These are phyloP conservation scores for Thamnidium elegans DNA, from an alignment of 192 early-diverging fungal genomes.

Conservation along the genomic window DNA sequence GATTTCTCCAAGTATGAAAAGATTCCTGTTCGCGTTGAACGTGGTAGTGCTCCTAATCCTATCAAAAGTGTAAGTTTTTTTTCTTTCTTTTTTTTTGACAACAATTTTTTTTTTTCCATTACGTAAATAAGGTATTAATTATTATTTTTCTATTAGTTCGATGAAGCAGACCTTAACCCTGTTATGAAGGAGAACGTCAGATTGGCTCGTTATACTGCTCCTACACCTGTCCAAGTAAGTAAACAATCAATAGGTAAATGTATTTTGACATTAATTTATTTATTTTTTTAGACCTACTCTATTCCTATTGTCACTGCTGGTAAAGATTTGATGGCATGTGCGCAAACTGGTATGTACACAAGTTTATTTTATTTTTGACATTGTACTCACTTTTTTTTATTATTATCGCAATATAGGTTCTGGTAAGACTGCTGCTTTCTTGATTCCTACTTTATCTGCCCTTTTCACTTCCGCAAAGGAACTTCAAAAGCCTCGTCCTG, in stretches of 20 bases:
- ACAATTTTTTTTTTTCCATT: background rate
- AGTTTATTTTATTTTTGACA: constrained; percentile 3
- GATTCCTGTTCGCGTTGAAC: constrained; percentile 67
- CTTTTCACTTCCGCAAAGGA: constrained; percentile 53
- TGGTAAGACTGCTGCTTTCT: constrained; percentile 86
- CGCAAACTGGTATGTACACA: constrained; percentile 63
- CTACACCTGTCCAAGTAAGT: constrained; percentile 79
- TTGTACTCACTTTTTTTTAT: constrained; percentile 36
- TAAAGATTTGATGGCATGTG: constrained; percentile 84
- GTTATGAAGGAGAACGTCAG: constrained; percentile 64
- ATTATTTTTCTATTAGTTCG: constrained; percentile 47
- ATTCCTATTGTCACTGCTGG: constrained; percentile 59
- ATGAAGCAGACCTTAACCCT: constrained; percentile 59
- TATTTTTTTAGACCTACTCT: constrained; percentile 48
- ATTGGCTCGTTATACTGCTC: constrained; percentile 59
- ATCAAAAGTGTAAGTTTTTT: constrained; percentile 42
- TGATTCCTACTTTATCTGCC: constrained; percentile 69
- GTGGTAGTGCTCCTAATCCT: constrained; percentile 51
- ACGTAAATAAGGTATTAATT: background rate
- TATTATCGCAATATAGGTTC: too few species aligned
- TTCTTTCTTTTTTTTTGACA: constrained; percentile 2
- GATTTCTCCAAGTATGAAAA: constrained; percentile 77
- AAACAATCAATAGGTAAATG: too few species aligned
- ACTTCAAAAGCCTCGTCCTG: constrained; percentile 25
- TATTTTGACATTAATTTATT: background rate